Evolutionary conservation across 1,139 yeast genomes (phyloP), one percentile per base, ranked within the genome.

Genomic region (Hyphopichia wangnamkhiaoensis): DNA sequence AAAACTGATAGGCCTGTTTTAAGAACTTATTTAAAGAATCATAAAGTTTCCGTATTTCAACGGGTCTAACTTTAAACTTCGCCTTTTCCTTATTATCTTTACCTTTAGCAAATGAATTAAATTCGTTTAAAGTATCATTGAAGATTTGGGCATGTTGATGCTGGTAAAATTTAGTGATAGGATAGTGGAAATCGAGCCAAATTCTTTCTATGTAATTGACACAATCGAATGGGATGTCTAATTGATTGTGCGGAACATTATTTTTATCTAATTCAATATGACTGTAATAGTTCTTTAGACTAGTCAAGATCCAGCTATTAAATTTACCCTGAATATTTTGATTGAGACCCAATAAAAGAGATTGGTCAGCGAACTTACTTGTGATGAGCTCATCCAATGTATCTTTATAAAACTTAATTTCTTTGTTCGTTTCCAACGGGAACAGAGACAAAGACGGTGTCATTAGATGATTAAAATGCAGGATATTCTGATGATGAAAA

Each of bases 151-250:
- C 62, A 50, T 75, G 79, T 36, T 64, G 71, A 9, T 53, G 47
- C 47, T 73, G 76, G 47, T 68, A 82, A 53, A 72, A 74, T 47
- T 80, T 81, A 44, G 82, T 70, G 1, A 79, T 71, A 1, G 88
- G 88, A 48, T 81, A 80, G 49, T 81, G 84, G 50, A 83, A 73
- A 13, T 79, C 77, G 19, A 67, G 54, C 90, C 90, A 84, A 16
- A 80, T 55, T 5, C 57, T 49, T 35, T 79, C 83, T 18, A 82
- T 58, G 18, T 53, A 58, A 16, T 55, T 54, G 21, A 65, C 59
- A 25, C 73, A 67, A 57, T 49, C 50, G 44, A 69, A 68, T 8
- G 56, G 59, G 1, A 48, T 37, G 7, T 54, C 61, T 13, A 37
- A 30, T 7, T 49, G 43, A 17, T 48, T 47, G 8, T 47, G 44